Base-by-base conservation (phyloP, 257 asterid genomes). In the Forsythia viridissima region DNA sequence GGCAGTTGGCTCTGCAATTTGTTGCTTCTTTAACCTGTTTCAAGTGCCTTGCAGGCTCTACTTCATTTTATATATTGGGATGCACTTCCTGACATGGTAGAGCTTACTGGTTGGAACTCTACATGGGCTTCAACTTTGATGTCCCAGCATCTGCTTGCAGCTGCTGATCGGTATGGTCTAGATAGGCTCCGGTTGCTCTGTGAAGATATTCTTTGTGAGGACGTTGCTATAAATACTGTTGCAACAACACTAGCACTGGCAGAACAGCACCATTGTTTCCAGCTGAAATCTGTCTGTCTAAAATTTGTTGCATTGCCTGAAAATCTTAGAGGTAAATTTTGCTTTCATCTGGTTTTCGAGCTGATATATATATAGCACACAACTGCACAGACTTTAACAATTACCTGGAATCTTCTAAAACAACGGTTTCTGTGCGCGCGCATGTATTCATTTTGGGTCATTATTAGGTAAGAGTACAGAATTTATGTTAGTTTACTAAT, bases 131-230 rank as follows among this genome's bases (percentile, higher is more conserved):
- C 97, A 46, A 93, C 97, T 24, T 89, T 95, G 92, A 93, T 95
- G 94, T 90, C 91, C 80, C 99, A 95, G 80, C 99, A 95, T 87
- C 81, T 95, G 74, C 97, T 95, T 87, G 99, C 97, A 39, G 99
- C 98, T 71, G 96, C 99, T 74, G 99, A 95, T 84, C 88, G 90
- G 18, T 93, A 95, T 85, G 97, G 98, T 73, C 81, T 95, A 82
- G 96, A 95, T 71, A 92, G 98, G 87, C 92, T 95, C 71, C 85
- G 96, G 81, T 80, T 93, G 89, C 91, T 93, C 15, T 95, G 96
- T 30, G 99, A 95, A 87, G 90, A 96, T 37, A 91, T 73, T 24
- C 90, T 95, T 40, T 93, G 98, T 61, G 92, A 87, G 77, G 92
- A 90, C 57, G 93, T 93, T 61, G 97, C 98, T 52, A 93, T 93